Base-by-base conservation (phyloP, 805 yeast genomes). In the Pichia ethanolica region DNA sequence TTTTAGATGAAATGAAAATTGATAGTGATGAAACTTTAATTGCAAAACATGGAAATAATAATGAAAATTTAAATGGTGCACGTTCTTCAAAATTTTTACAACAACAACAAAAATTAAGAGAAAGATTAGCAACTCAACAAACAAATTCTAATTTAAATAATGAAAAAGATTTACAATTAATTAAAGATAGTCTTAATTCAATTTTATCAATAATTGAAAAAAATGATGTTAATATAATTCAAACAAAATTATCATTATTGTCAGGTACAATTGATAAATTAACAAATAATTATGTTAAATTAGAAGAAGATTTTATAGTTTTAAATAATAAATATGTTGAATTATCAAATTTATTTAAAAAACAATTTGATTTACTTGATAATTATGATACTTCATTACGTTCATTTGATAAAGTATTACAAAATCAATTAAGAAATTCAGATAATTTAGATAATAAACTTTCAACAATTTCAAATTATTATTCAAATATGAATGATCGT, bases 1-100 rank as follows among this genome's bases (percentile, higher is more conserved):
- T 84, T 5, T 47, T 62, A 25, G 53, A 49, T 12, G 65, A 60
- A 14, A 42, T 65, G 39, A 58, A 51, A 28, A 37, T 36, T 8
- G 63, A 58, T 8, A 55, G 45, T 30, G 48, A 50, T n/a, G 61
- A 62, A 40, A 51, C 65, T 2, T 53, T 65, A 30, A 45, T 58
- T 50, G 62, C 68, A 3, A 58, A 50, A 41, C 67, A 65, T 50
- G 51, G 45, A 11, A 35, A 34, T 3, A 25, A 14, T 10, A 11
- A 27, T 28, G 27, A 35, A n/a, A 14, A 13, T 13, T 32, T 30
- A 9, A 25, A 46, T 13, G 42, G 36, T 26, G 28, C 35, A 30
- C 10, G 32, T 26, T 30, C 41, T 30, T 27, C 51, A 26, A 35
- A 36, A 7, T 59, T 62, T 49, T 50, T 49, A 35, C 50, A 55